A percentile compares a stretch with the other conserved stretches of the same genome.
phyloP scores from a whole-genome alignment of 2,329 filamentous ascomycete genomes.

The Sclerotiophoma versabilis region DNA sequence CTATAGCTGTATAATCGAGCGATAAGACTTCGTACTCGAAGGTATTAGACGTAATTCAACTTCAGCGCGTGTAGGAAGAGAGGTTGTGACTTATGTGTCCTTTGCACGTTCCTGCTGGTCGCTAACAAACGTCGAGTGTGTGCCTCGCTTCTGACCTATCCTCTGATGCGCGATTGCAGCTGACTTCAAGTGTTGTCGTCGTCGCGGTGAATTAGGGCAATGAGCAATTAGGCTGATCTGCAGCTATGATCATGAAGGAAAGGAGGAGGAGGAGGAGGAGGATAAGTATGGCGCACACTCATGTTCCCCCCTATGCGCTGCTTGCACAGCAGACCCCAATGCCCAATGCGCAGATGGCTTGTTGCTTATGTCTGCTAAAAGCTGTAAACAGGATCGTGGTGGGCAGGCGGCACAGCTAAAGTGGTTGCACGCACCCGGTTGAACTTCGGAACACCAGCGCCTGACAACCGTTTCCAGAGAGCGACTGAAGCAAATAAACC shows the following conservation, averaged over 20 bases:
- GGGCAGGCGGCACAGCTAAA: not conserved
- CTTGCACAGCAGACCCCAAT: not conserved
- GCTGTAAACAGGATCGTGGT: not conserved
- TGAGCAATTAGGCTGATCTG: not conserved
- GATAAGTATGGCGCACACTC: not conserved
- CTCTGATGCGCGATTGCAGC: not conserved
- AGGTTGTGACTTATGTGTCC: not conserved
- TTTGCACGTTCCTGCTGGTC: not conserved
- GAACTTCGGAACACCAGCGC: not conserved
- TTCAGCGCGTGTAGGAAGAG: not conserved
- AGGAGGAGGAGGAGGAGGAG: not conserved
- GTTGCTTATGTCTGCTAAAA: not conserved
- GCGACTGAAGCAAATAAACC: not conserved
- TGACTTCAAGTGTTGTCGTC: not conserved
- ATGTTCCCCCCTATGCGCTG: not conserved
- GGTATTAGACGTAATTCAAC: not conserved
- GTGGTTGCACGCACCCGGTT: not conserved
- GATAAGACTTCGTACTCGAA: not conserved
- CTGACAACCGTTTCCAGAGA: not conserved
- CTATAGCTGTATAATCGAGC: not conserved
- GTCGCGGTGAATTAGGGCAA: not conserved
- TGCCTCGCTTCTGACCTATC: not conserved
- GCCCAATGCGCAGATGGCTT: not conserved
- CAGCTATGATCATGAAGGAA: not conserved
- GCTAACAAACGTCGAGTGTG: not conserved